Percentiles rank a stretch among this genome's conserved stretches.
Evolutionary conservation across 495 filamentous ascomycete genomes (phyloP).

Genomic region (Podospora pseudoanserina): DNA sequence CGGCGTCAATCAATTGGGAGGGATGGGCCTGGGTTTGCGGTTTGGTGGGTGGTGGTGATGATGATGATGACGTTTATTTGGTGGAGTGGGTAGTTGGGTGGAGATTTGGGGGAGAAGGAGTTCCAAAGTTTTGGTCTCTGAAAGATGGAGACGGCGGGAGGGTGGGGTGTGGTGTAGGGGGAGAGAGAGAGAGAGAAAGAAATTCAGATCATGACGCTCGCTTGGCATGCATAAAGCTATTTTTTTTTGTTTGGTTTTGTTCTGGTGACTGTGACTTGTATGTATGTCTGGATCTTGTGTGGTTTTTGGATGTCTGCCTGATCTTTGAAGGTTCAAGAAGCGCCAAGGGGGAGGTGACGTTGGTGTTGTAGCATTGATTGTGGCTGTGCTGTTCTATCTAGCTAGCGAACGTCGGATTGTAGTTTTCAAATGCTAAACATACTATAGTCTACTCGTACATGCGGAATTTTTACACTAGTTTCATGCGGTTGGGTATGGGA

Average conservation of each 20-base stretch:
- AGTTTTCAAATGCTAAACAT: no score
- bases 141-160: background rate
- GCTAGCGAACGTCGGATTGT: no score
- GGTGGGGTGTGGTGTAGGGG: background rate
- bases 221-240: constrained; percentile 35
- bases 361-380: background rate
- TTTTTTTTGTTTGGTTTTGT: background rate
- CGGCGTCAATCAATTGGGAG: background rate
- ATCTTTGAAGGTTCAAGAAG: background rate
- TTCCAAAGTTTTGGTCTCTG: background rate
- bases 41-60: background rate
- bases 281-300: background rate
- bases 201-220: constrained; percentile 25
- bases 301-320: background rate
- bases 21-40: background rate
- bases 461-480: background rate
- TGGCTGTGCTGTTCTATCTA: no score
- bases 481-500: background rate
- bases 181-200: constrained; percentile 12
- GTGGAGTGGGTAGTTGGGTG: background rate
- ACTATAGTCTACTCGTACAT: background rate
- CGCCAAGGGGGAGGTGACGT: background rate
- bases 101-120: background rate
- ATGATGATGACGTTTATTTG: constrained; percentile 1
- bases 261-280: background rate